These are phyloP conservation scores for Durusdinium trenchii DNA, from an alignment of 73 alveolate genomes.

Conservation along the genomic window DNA sequence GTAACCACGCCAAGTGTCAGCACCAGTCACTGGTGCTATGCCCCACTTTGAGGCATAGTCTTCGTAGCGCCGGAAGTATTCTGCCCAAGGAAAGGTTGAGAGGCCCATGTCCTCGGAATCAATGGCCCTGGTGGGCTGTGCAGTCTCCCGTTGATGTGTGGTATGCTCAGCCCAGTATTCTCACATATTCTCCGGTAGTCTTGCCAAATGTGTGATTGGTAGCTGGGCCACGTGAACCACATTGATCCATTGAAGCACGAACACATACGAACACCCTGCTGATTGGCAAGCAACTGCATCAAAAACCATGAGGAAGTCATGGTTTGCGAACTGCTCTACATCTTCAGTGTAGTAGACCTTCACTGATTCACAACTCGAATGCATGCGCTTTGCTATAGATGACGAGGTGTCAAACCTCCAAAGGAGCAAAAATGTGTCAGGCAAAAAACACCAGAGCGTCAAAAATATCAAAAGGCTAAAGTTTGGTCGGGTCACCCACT, in stretches of 20 bases:
- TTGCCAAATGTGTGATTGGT: no score
- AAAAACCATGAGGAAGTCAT: slow-evolving; percentile 89
- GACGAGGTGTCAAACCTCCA: background rate
- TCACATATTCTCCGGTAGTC: no score
- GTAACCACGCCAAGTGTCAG: slow-evolving; percentile 17
- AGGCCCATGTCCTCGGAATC: slow-evolving; percentile 84
- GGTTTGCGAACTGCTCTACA: slow-evolving; percentile 64
- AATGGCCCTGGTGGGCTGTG: no score
- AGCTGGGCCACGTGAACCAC: no score
- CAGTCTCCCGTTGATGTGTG: no score
- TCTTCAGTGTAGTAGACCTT: slow-evolving; percentile 83
- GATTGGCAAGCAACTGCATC: slow-evolving; percentile 77
- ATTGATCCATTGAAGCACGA: no score
- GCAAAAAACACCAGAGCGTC: background rate
- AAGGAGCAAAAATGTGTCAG: background rate
- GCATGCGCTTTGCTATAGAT: background rate
- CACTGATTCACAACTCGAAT: background rate
- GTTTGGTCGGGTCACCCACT: slow-evolving; percentile 52
- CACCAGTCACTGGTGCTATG: slow-evolving; percentile 76
- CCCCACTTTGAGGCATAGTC: slow-evolving; percentile 87
- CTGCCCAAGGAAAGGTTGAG: slow-evolving; percentile 91
- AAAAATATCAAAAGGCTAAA: background rate
- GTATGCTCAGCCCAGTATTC: no score
- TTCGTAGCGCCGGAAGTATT: slow-evolving; percentile 78
- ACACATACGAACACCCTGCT: no score